These are phyloP conservation scores for Pichia cactophila DNA, from an alignment of 1,139 yeast genomes.

Conservation along the genomic window DNA sequence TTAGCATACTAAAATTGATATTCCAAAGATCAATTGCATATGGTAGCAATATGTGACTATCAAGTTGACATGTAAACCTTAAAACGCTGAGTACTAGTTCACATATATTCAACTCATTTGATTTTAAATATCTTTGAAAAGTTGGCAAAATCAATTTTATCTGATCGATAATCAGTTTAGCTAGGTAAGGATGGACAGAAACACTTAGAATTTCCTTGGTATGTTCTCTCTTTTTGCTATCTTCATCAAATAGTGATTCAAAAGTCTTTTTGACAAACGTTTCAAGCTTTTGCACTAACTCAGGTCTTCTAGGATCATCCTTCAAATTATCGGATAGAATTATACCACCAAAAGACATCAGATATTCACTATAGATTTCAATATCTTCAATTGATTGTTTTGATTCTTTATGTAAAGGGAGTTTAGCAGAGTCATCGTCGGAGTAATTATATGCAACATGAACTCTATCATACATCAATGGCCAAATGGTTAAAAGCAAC, in stretches of 20 bases:
- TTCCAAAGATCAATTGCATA: slow-evolving; percentile 21
- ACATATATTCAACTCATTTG: slow-evolving; percentile 22
- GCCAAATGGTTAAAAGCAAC: slow-evolving; percentile 57
- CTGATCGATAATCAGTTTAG: slow-evolving; percentile 19
- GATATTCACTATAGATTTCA: slow-evolving; percentile 25
- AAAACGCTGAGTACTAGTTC: slow-evolving; percentile 24
- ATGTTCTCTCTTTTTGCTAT: slow-evolving; percentile 23
- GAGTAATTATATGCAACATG: slow-evolving; percentile 13
- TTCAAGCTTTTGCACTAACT: slow-evolving; percentile 18
- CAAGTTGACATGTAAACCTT: slow-evolving; percentile 22
- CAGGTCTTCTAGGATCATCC: slow-evolving; percentile 21
- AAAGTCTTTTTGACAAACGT: slow-evolving; percentile 21
- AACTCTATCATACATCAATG: slow-evolving; percentile 40
- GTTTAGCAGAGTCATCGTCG: slow-evolving; percentile 8
- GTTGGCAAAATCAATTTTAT: slow-evolving; percentile 16
- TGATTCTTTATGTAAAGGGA: slow-evolving; percentile 21
- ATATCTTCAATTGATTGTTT: slow-evolving; percentile 14
- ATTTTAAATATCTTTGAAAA: slow-evolving; percentile 20
- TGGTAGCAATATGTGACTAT: slow-evolving; percentile 21
- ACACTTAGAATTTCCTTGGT: slow-evolving; percentile 28
- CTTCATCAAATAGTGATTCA: slow-evolving; percentile 19
- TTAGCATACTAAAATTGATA: slow-evolving; percentile 19
- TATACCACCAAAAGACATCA: slow-evolving; percentile 29
- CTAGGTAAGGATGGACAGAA: slow-evolving; percentile 28
- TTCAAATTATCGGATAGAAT: slow-evolving; percentile 22